Evolutionary conservation across 1,284 basidiomycete species (phyloP).

Genomic region (Heliocybe sulcata): DNA sequence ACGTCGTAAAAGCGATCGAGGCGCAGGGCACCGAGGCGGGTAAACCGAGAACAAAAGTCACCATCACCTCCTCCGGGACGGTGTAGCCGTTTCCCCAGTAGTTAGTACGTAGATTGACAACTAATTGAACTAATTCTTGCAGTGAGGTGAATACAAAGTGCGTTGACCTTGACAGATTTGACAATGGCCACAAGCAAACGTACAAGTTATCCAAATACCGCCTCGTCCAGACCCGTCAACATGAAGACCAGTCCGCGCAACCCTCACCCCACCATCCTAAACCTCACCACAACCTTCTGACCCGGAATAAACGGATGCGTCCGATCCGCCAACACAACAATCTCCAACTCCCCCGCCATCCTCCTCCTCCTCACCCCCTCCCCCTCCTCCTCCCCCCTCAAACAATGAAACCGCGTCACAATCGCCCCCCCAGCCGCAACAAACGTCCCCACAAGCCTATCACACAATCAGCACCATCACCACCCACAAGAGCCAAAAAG

Average conservation of each 20-base stretch:
- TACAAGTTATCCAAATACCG: too few species aligned
- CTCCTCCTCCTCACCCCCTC: too few species aligned
- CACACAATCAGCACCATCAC: conserved; percentile 1
- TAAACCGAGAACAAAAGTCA: conserved; percentile 44
- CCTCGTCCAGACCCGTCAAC: too few species aligned
- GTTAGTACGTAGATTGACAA: not conserved
- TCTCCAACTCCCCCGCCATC: conserved; percentile 44
- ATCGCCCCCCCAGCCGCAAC: conserved; percentile 28
- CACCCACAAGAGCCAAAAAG: too few species aligned
- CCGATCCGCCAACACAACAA: conserved; percentile 40
- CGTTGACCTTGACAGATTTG: too few species aligned
- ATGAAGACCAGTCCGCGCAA: too few species aligned
- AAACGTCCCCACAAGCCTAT: conserved; percentile 23
- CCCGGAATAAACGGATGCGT: conserved; percentile 44
- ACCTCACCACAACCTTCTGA: conserved; percentile 41
- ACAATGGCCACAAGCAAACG: too few species aligned
- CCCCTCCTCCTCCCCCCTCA: conserved; percentile 39
- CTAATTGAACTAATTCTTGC: too few species aligned
- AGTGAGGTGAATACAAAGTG: too few species aligned
- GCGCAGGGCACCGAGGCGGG: conserved; percentile 48
- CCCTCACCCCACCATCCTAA: conserved; percentile 37
- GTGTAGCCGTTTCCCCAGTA: conserved; percentile 6
- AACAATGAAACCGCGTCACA: conserved; percentile 32
- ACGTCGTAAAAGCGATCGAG: conserved; percentile 76
- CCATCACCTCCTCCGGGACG: conserved; percentile 58